phyloP scores from a whole-genome alignment of 306 rosid genomes.

The Dryas drummondii region DNA sequence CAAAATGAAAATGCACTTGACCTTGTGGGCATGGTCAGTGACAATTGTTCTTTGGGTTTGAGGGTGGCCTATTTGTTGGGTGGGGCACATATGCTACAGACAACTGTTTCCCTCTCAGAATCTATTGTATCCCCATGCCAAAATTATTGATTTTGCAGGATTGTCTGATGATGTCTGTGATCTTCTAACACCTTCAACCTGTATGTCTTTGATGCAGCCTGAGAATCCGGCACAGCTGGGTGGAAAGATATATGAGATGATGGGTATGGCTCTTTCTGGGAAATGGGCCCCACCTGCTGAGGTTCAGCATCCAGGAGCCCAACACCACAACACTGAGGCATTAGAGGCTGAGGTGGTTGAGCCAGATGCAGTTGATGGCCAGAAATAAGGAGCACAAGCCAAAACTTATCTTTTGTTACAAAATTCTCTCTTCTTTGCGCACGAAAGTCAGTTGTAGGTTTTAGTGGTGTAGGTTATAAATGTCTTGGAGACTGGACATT shows the following conservation, averaged over 20 bases:
- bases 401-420: background rate
- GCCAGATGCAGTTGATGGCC: constrained; percentile 51
- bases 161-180: background rate
- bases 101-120: background rate
- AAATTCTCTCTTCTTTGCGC: background rate
- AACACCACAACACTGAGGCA: constrained; percentile 22
- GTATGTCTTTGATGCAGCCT: constrained; percentile 58
- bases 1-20: background rate
- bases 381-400: constrained; percentile 45
- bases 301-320: constrained; percentile 32
- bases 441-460: background rate
- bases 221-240: constrained; percentile 96
- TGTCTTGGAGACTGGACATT: background rate
- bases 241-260: constrained; percentile 93
- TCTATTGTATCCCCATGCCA: background rate
- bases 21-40: background rate
- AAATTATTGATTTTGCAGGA: background rate
- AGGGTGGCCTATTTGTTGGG: background rate
- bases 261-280: constrained; percentile 77
- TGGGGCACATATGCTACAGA: background rate
- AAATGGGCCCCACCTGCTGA: constrained; percentile 58
- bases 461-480: constrained; percentile 1
- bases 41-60: background rate
- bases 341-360: constrained; percentile 56
- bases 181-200: background rate